These are phyloP conservation scores for Cucurbita maxima DNA, from an alignment of 306 rosid genomes.

Conservation along the genomic window DNA sequence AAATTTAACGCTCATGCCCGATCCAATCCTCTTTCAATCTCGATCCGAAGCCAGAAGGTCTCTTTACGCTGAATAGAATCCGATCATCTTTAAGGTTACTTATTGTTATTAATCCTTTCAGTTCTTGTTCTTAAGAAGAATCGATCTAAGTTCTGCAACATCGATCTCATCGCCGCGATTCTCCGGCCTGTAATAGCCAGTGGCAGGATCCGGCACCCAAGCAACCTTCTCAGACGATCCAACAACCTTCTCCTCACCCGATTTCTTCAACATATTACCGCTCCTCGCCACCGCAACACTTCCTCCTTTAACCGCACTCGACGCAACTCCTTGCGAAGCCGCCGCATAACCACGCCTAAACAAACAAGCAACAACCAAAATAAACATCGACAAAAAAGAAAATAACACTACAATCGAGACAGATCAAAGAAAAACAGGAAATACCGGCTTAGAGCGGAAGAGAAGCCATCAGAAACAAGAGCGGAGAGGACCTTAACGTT, in stretches of 20 bases:
- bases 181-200: slow-evolving; percentile 75
- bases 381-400: not conserved
- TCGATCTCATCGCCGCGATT: slow-evolving; percentile 45
- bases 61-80: not conserved
- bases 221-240: slow-evolving; percentile 31
- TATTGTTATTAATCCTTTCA: not conserved
- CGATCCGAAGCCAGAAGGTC: not conserved
- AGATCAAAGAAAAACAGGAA: not conserved
- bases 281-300: slow-evolving; percentile 10
- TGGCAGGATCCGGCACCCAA: slow-evolving; percentile 86
- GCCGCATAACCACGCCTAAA: slow-evolving; percentile 64
- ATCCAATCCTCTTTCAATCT: not conserved
- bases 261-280: slow-evolving; percentile 19
- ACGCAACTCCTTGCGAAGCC: slow-evolving; percentile 30
- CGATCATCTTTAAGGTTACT: not conserved
- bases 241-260: slow-evolving; percentile 22
- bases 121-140: slow-evolving; percentile 32
- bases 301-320: slow-evolving; percentile 23
- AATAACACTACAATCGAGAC: not conserved
- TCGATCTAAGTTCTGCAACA: slow-evolving; percentile 59
- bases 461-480: slow-evolving; percentile 29
- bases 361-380: not conserved
- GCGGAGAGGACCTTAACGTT: slow-evolving; percentile 41
- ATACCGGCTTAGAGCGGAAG: slow-evolving; percentile 42
- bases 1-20: not conserved